Conservation (phyloP, 2,329 filamentous ascomycete species). For the Stagonosporopsis cucurbitacearum region DNA sequence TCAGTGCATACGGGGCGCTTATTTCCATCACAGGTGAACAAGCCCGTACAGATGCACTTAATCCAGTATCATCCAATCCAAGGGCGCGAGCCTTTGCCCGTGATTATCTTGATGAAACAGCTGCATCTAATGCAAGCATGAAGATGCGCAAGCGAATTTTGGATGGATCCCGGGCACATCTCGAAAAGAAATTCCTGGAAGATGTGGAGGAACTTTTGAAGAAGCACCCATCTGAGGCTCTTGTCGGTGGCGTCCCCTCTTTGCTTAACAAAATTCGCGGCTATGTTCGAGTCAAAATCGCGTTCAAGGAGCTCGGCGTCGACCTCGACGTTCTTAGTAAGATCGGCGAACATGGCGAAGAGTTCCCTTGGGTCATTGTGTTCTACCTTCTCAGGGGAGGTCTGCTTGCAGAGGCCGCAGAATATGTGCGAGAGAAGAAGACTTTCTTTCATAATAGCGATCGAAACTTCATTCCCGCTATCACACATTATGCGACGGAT, state of each 20-base stretch:
- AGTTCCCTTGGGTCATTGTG: slow-evolving; percentile 91
- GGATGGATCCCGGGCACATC: slow-evolving; percentile 75
- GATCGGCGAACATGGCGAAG: slow-evolving; percentile 66
- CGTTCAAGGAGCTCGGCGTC: slow-evolving; percentile 81
- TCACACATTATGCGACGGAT: slow-evolving; percentile 80
- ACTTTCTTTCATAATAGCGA: slow-evolving; percentile 89
- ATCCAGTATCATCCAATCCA: slow-evolving; percentile 65
- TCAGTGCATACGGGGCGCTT: slow-evolving; percentile 83
- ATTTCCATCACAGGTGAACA: slow-evolving; percentile 80
- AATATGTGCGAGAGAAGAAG: slow-evolving; percentile 84
- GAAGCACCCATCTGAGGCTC: slow-evolving; percentile 86
- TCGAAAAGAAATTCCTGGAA: slow-evolving; percentile 81
- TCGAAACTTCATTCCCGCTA: slow-evolving; percentile 85
- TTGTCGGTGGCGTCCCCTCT: slow-evolving; percentile 86
- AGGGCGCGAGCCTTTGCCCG: slow-evolving; percentile 77
- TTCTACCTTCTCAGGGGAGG: slow-evolving; percentile 91
- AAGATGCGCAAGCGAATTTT: slow-evolving; percentile 80
- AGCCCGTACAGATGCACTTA: slow-evolving; percentile 58
- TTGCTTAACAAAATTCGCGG: slow-evolving; percentile 90
- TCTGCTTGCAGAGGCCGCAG: slow-evolving; percentile 80
- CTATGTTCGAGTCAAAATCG: slow-evolving; percentile 81
- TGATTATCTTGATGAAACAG: slow-evolving; percentile 77
- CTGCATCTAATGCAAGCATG: slow-evolving; percentile 68
- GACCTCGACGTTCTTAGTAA: slow-evolving; percentile 82
- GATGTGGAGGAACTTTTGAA: slow-evolving; percentile 79